Percentiles rank a stretch among this genome's conserved stretches.
phyloP scores from a whole-genome alignment of 495 filamentous ascomycete genomes.

The Penicillium silybi region DNA sequence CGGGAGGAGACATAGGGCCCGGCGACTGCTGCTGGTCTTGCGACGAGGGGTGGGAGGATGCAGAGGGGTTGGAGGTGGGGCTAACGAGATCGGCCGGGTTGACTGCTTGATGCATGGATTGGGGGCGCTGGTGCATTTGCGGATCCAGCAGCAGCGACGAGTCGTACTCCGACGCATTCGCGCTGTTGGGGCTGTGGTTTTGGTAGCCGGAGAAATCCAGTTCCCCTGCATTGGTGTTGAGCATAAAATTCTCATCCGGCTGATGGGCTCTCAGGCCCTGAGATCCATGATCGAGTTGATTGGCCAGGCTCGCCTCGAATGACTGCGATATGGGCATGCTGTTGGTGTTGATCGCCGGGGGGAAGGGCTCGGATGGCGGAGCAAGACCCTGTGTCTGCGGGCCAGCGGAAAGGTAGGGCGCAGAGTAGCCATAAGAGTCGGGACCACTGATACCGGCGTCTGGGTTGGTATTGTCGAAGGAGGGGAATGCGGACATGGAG shows the following conservation, averaged over 20 bases:
- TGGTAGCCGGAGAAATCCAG: constrained; percentile 42
- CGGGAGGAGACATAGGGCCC: constrained; percentile 52
- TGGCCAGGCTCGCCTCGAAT: constrained; percentile 35
- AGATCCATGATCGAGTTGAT: constrained; percentile 32
- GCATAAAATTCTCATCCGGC: constrained; percentile 37
- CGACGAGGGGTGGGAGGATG: constrained; percentile 67
- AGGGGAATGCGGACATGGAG: constrained; percentile 30
- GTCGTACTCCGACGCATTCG: constrained; percentile 32
- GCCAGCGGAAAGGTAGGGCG: constrained; percentile 25
- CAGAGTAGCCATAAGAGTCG: constrained; percentile 32
- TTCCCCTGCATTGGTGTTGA: constrained; percentile 33
- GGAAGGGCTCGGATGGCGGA: constrained; percentile 26
- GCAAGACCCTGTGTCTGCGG: constrained; percentile 24
- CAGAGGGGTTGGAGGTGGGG: constrained; percentile 66
- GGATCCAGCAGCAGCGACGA: constrained; percentile 45
- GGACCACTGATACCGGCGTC: constrained; percentile 16
- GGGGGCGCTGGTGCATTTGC: constrained; percentile 37
- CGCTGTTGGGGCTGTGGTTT: constrained; percentile 31
- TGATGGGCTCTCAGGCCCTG: constrained; percentile 20
- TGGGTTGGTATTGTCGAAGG: constrained; percentile 24
- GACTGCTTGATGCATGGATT: constrained; percentile 45
- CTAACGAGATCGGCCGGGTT: constrained; percentile 65
- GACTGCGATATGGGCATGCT: constrained; percentile 36
- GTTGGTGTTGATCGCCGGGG: constrained; percentile 22
- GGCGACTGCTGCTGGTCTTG: constrained; percentile 52